These are phyloP conservation scores for Xanthoconium stramineum DNA, from an alignment of 768 basidiomycete species.

Conservation along the genomic window DNA sequence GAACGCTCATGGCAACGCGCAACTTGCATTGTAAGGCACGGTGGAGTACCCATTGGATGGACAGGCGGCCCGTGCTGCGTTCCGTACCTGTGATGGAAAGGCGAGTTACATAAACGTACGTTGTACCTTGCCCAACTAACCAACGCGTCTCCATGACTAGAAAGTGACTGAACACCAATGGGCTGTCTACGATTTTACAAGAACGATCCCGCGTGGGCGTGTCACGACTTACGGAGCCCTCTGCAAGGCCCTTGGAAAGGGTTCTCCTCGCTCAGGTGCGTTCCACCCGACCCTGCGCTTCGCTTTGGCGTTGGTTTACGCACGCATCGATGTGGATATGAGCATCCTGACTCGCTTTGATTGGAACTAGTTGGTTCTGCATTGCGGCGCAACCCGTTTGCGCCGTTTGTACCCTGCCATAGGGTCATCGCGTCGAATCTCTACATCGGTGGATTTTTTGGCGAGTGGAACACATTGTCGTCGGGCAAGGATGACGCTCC, in stretches of 20 bases:
- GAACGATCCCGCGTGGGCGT: constrained; percentile 47
- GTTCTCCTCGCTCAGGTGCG: constrained; percentile 64
- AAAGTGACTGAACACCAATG: constrained; percentile 52
- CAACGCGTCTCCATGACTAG: constrained; percentile 29
- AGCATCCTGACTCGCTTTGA: not conserved
- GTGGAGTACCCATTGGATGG: constrained; percentile 13
- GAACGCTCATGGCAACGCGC: not conserved
- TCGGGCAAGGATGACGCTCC: constrained; percentile 17
- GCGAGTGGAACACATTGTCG: constrained; percentile 49
- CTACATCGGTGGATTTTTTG: constrained; percentile 61
- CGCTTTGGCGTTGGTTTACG: not conserved
- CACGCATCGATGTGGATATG: not conserved
- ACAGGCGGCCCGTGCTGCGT: constrained; percentile 17
- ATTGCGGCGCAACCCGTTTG: constrained; percentile 62
- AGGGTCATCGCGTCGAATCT: constrained; percentile 61
- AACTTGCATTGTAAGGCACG: not conserved
- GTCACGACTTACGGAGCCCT: constrained; percentile 59
- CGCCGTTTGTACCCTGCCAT: constrained; percentile 67
- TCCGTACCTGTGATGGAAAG: constrained; percentile 29
- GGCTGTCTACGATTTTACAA: constrained; percentile 56
- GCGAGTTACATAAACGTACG: constrained; percentile 7
- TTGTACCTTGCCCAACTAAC: not conserved
- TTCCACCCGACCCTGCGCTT: not conserved
- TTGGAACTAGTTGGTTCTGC: constrained; percentile 53
- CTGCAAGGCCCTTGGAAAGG: constrained; percentile 44